phyloP scores from a whole-genome alignment of 306 rosid species.

The Cyclanthera cordifolia region DNA sequence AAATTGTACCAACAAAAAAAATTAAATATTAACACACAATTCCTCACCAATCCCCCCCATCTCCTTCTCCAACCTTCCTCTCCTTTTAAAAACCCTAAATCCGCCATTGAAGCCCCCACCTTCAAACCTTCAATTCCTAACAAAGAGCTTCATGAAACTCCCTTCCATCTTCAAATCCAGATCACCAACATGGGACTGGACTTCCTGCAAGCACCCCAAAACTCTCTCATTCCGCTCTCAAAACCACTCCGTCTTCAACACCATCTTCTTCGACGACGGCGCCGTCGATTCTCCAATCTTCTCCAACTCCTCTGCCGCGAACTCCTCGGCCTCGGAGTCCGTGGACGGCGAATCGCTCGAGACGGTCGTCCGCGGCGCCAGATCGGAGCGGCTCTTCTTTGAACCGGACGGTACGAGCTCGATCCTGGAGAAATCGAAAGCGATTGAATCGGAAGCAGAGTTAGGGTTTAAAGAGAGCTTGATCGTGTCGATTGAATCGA shows the following conservation, averaged over 20 bases:
- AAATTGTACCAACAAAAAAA: neutral
- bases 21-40: constrained; percentile 39
- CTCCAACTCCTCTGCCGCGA: constrained; percentile 19
- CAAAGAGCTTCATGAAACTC: constrained; percentile 9
- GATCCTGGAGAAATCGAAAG: constrained; percentile 38
- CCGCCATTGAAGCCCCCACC: constrained; percentile 1
- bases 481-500: constrained; percentile 53
- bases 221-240: constrained; percentile 53
- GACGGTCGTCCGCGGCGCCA: constrained; percentile 12
- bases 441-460: neutral
- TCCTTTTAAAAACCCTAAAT: neutral
- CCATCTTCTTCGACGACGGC: constrained; percentile 36
- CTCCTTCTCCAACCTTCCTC: constrained; percentile 12
- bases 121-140: neutral
- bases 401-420: constrained; percentile 56
- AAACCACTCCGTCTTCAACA: constrained; percentile 70
- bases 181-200: constrained; percentile 34
- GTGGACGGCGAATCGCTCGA: constrained; percentile 32
- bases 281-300: constrained; percentile 50
- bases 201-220: constrained; percentile 44
- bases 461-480: constrained; percentile 45
- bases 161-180: constrained; percentile 39
- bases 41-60: constrained; percentile 11
- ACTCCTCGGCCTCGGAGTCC: constrained; percentile 46
- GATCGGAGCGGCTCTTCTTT: constrained; percentile 66